Evolutionary conservation across 768 basidiomycete species (phyloP).

Genomic region (Boletus barrowsii): DNA sequence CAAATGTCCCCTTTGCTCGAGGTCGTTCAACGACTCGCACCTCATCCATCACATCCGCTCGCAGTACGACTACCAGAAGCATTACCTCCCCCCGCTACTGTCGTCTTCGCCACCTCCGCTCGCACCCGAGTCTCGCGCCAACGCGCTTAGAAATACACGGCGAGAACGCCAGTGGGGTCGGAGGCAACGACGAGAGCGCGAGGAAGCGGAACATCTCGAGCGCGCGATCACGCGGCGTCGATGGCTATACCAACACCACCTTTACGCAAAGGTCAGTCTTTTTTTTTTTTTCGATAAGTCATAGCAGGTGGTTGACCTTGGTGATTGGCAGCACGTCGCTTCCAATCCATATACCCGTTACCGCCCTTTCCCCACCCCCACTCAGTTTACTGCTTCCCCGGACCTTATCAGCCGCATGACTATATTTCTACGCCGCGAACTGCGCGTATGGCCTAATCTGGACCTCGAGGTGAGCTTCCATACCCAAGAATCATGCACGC

Average conservation of each 20-base stretch:
- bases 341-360: conserved; percentile 84
- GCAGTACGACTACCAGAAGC: conserved; percentile 77
- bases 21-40: conserved; percentile 59
- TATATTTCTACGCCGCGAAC: conserved; percentile 77
- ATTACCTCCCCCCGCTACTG: conserved; percentile 66
- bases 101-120: conserved; percentile 45
- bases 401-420: conserved; percentile 76
- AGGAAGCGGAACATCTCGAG: conserved; percentile 70
- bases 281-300: neutral
- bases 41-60: conserved; percentile 79
- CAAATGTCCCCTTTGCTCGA: conserved; percentile 73
- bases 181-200: conserved; percentile 45
- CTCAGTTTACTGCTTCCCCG: conserved; percentile 75
- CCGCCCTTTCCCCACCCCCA: conserved; percentile 84
- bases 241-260: conserved; percentile 75
- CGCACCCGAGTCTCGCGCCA: conserved; percentile 25
- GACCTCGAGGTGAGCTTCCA: conserved; percentile 73
- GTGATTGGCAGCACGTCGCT: conserved; percentile 72
- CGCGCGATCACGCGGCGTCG: conserved; percentile 67
- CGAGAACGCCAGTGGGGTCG: conserved; percentile 56
- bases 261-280: conserved; percentile 88
- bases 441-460: conserved; percentile 84
- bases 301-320: neutral
- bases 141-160: conserved; percentile 30
- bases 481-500: neutral